These are phyloP conservation scores for Leishmania tarentolae DNA, from an alignment of 208 protist genomes.

Conservation along the genomic window DNA sequence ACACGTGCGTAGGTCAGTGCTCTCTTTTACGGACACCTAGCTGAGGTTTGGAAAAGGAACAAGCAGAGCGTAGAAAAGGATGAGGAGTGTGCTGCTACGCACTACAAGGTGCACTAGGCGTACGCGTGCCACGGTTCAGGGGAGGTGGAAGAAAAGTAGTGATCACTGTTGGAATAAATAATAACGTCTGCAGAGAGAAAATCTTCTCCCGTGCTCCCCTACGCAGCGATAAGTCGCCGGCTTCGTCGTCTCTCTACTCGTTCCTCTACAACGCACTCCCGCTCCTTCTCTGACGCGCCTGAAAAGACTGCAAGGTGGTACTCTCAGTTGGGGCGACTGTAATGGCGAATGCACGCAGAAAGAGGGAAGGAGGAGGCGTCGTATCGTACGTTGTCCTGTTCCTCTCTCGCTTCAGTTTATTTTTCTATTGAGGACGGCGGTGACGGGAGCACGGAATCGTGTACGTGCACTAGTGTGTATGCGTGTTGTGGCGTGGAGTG, in stretches of 20 bases:
- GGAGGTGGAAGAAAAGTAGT: not conserved
- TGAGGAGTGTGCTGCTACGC: too few species aligned
- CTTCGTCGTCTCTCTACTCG: not conserved
- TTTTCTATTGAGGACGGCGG: not conserved
- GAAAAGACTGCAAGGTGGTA: not conserved
- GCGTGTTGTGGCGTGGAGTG: not conserved
- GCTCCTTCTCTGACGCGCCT: not conserved
- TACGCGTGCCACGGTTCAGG: not conserved
- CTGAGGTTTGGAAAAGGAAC: not conserved
- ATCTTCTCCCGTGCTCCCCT: not conserved
- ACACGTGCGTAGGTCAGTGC: not conserved
- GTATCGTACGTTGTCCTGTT: not conserved
- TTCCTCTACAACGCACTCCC: not conserved
- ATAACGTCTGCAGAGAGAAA: not conserved
- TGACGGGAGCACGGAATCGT: not conserved
- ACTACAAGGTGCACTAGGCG: too few species aligned
- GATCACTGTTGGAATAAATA: not conserved
- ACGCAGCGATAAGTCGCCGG: not conserved
- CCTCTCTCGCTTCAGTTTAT: not conserved
- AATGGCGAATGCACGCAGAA: not conserved
- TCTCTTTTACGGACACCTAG: not conserved
- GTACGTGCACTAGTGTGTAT: not conserved
- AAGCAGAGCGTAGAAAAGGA: too few species aligned
- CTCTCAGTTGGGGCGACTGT: not conserved
- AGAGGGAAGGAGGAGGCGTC: not conserved